These are phyloP conservation scores for Ilex aquifolium DNA, from an alignment of 257 asterid species.

Conservation along the genomic window DNA sequence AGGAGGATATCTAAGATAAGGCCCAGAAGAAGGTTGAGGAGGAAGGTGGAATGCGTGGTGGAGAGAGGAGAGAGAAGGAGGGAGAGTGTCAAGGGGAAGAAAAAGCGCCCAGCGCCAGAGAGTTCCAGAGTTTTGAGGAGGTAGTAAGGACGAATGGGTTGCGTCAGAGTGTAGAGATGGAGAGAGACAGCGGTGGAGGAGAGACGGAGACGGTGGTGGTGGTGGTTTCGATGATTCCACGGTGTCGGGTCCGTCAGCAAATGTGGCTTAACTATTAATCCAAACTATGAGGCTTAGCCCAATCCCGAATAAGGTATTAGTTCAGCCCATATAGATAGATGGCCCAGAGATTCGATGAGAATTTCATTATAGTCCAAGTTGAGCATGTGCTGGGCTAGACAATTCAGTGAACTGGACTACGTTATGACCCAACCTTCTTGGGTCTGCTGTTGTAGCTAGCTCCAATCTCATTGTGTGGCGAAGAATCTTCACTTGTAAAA, in stretches of 20 bases:
- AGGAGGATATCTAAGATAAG: constrained; percentile 55
- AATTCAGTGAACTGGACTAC: no score
- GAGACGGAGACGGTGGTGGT: constrained; percentile 21
- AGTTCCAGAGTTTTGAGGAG: constrained; percentile 74
- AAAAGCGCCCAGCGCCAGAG: constrained; percentile 94
- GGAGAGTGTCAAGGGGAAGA: constrained; percentile 69
- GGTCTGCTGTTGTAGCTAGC: no score
- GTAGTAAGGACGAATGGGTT: constrained; percentile 60
- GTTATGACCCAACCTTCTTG: no score
- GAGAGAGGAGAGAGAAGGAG: constrained; percentile 33
- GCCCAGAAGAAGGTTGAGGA: constrained; percentile 57
- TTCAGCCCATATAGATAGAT: no score
- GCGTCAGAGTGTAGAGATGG: constrained; percentile 56
- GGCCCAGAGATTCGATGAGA: no score
- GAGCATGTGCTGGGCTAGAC: no score
- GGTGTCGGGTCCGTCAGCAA: not conserved
- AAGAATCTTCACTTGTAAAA: no score
- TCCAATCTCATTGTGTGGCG: no score
- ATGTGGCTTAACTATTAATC: no score
- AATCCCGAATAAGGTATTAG: no score
- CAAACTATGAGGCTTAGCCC: no score
- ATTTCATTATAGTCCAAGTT: no score
- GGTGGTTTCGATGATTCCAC: constrained; percentile 22
- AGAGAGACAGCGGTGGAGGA: constrained; percentile 58
- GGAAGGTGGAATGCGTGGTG: constrained; percentile 23